Evolutionary conservation across 2,329 filamentous ascomycete species (phyloP).

Genomic region (Ilyonectria sp.): DNA sequence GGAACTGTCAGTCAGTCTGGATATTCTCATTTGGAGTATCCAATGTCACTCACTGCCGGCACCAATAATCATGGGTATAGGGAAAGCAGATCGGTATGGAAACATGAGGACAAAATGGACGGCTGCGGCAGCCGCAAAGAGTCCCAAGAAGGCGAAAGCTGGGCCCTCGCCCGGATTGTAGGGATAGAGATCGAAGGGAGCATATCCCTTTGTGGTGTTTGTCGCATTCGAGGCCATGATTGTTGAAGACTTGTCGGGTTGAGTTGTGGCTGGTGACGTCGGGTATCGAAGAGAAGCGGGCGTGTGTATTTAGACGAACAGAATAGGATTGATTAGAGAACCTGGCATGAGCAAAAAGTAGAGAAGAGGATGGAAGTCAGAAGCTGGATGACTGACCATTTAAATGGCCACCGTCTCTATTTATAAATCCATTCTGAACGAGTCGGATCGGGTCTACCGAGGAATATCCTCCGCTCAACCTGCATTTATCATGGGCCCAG

Average conservation of each 20-base stretch:
- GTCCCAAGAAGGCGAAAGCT: conserved; percentile 36
- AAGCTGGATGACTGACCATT: background rate
- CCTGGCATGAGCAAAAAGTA: background rate
- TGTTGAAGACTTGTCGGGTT: background rate
- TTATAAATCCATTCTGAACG: background rate
- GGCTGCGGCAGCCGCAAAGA: conserved; percentile 56
- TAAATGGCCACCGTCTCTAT: background rate
- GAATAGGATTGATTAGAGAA: background rate
- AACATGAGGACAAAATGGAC: conserved; percentile 58
- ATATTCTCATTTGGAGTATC: rapidly evolving
- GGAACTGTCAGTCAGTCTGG: background rate
- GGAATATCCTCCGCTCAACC: background rate
- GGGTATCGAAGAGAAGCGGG: background rate
- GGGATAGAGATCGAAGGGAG: conserved; percentile 56
- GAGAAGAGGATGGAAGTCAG: background rate
- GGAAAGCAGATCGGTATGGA: conserved; percentile 63
- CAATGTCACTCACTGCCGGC: conserved; percentile 58
- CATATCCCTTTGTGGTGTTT: conserved; percentile 32
- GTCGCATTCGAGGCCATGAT: background rate
- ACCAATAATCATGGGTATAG: conserved; percentile 65
- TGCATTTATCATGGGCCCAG: background rate
- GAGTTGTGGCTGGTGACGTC: background rate
- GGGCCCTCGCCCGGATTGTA: conserved; percentile 59
- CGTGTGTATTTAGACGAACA: background rate
- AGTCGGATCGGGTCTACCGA: background rate